Evolutionary conservation across 106 monocot species (phyloP).

Genomic region (Phalaenopsis equestris): DNA sequence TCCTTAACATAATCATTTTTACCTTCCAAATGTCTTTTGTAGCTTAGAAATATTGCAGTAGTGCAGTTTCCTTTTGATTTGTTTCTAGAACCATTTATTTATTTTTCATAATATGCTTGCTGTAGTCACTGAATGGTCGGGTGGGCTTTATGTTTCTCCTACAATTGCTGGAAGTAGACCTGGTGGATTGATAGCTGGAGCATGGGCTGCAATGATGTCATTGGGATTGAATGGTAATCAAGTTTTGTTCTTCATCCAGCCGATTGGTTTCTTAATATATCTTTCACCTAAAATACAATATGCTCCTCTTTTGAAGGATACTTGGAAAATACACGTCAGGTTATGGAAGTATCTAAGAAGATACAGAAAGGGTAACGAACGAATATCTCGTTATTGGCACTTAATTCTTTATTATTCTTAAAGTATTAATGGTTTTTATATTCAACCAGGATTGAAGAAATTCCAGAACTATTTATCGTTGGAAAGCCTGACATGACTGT

Average conservation of each 20-base stretch:
- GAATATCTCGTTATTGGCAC: background rate
- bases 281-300: background rate
- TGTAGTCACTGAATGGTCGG: conserved; percentile 95
- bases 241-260: background rate
- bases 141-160: conserved; percentile 98
- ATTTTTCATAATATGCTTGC: background rate
- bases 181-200: conserved; percentile 93
- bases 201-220: conserved; percentile 98
- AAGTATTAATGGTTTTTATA: background rate
- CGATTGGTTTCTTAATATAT: background rate
- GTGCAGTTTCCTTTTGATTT: background rate
- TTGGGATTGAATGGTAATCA: conserved; percentile 68
- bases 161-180: conserved; percentile 94
- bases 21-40: background rate
- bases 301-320: conserved; percentile 52
- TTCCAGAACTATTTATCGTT: conserved; percentile 62
- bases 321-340: conserved; percentile 77
- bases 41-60: background rate
- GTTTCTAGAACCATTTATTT: background rate
- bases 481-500: conserved; percentile 90
- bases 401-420: background rate
- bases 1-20: background rate
- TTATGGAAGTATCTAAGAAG: conserved; percentile 87
- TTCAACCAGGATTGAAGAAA: conserved; percentile 61
- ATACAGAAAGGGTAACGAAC: conserved; percentile 70